Base-by-base conservation (phyloP, 345 rosid species). In the Euphorbia pulcherrima region DNA sequence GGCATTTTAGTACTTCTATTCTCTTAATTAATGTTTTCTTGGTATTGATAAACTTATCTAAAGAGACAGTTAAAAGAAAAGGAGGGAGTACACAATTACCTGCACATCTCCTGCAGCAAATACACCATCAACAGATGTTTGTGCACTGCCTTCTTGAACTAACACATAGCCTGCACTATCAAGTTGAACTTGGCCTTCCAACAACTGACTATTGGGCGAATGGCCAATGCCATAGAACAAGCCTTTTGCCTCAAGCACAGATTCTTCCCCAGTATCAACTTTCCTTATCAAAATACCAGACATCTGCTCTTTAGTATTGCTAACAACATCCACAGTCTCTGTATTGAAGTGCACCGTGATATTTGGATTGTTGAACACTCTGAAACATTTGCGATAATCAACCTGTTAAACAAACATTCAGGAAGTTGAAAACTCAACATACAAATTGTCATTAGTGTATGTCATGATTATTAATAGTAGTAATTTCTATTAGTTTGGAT, bases 361-460 rank as follows among this genome's bases (percentile, higher is more conserved):
- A 77, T 93, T 93, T 69, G 92, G 95, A 83, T 84, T 93, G 90
- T 89, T 90, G 90, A 81, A 67, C 90, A 93, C 98, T 93, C 97
- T 93, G 98, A 85, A 93, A 90, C 97, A 93, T 93, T 87, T 92
- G 97, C 77, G 96, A 90, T 93, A 90, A 93, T 87, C 85, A 93
- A 90, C 98, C 96, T 93, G 97, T 93, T 90, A 90, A 89, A 85
- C 80, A 93, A 90, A 93, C 90, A 93, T 89, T 80, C 88, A 93
- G 92, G 98, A 84, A 83, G 97, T 93, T 93, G 98, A 90, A 88
- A 93, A 84, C 96, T 89, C 88, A 81, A 90, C 86, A 78, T 70
- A 85, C 77, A 77, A 83, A 77, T 68, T 75, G 84, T 80, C 86
- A 85, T 88, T 84, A 88, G 96, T 90, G n/a, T n/a, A n/a, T n/a